Evolutionary conservation across 768 basidiomycete genomes (phyloP), one percentile per base, ranked within the genome.

Genomic region (Pulveroboletus ravenelii): DNA sequence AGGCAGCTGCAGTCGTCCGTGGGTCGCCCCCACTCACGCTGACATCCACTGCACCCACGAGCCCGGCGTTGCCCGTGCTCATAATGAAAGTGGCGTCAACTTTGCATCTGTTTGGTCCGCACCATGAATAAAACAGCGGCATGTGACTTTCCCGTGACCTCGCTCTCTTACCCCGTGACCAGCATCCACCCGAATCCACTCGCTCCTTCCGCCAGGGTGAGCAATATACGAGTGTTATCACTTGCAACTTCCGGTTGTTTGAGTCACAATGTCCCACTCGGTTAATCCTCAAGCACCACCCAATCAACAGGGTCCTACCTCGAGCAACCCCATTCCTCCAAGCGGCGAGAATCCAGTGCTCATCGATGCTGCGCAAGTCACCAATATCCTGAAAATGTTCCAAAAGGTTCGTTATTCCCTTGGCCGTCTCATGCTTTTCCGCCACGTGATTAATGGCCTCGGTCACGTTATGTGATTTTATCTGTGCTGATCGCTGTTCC

Each of bases 321-420:
- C 58, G 31, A 17, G 15, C 25, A 46, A 45, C 37, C 37, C 61
- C 46, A 54, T 50, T 4, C 38, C 59, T 5, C 45, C 60, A 0
- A 15, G 17, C 27, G 25, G 34, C 1, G 63, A 67, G 14, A 37
- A 39, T 10, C 1, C 53, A 0, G 13, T 47, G 36, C 47, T 53
- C 56, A 48, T 85, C 42, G 79, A 82, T 60, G 72, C 76, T 18
- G 71, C 72, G 30, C 84, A 86, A 66, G 73, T 88, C 47, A 72
- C 81, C 67, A 77, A 68, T 43, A 65, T 88, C 29, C 67, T 88
- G 20, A 79, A 82, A 48, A 74, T 82, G 25, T 78, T 82, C 44
- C 74, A 66, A 56, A 82, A 84, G 75, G 82, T 82, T 7, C 3
- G 72, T 69, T 29, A 35, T 49, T 43, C 47, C 56, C 54, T n/a